phyloP scores from a whole-genome alignment of 352 stramenopile genomes.

The Hyaloperonospora brassicae region DNA sequence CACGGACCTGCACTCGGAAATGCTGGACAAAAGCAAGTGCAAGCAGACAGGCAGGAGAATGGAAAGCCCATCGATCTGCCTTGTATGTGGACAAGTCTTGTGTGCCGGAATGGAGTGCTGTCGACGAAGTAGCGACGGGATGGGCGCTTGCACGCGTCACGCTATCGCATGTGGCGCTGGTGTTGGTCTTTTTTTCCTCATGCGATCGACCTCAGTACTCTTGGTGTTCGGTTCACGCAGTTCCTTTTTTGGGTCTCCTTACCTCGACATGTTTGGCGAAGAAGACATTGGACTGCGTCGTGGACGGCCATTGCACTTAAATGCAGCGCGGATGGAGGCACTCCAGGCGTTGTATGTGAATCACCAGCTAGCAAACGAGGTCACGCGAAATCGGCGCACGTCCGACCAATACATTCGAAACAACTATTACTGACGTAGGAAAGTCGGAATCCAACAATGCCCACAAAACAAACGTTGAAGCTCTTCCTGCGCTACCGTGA shows the following conservation, averaged over 20 bases:
- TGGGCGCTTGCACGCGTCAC: conserved; percentile 71
- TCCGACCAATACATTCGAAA: conserved; percentile 84
- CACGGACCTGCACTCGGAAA: conserved; percentile 69
- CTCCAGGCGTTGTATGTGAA: conserved; percentile 66
- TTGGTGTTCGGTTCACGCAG: conserved; percentile 62
- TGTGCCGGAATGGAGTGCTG: conserved; percentile 81
- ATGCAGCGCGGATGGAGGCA: conserved; percentile 61
- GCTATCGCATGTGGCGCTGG: conserved; percentile 64
- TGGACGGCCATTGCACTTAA: conserved; percentile 67
- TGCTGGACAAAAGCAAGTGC: conserved; percentile 63
- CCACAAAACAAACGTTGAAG: no score
- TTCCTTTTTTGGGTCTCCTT: conserved; percentile 81
- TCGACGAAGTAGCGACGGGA: conserved; percentile 48
- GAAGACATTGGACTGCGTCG: conserved; percentile 80
- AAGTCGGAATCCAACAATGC: not conserved
- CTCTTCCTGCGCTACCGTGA: no score
- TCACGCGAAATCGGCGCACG: conserved; percentile 71
- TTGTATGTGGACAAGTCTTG: conserved; percentile 67
- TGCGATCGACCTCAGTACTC: conserved; percentile 68
- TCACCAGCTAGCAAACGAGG: conserved; percentile 74
- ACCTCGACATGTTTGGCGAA: conserved; percentile 85
- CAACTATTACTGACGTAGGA: conserved; percentile 60
- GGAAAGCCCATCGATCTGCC: conserved; percentile 74
- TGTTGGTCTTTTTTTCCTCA: conserved; percentile 76
- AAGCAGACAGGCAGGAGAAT: conserved; percentile 61